Base-by-base conservation (phyloP, 345 rosid species). In the Eucalyptus microcorys region DNA sequence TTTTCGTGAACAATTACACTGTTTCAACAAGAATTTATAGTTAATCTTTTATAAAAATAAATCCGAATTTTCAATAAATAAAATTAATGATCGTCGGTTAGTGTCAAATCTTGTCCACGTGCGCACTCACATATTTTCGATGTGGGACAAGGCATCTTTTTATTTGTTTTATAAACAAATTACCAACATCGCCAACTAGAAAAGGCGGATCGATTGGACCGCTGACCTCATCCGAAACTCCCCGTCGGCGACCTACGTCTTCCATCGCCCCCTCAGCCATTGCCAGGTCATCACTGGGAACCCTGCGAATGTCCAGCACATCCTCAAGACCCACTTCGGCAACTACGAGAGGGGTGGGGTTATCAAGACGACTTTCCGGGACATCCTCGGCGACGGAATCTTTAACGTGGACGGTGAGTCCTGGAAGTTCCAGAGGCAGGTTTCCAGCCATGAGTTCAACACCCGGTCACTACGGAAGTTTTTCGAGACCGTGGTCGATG, bases 371-470 rank as follows among this genome's bases (percentile, higher is more conserved):
- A 86, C 92, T 2, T 94, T 94, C 30, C 7, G 14, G 80, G 94
- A 95, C 30, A 66, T 93, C 42, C 89, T 96, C 55, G 95, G 98
- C 49, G 91, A 94, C 52, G 96, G 96, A 27, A 93, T 96, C 86
- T 93, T 95, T 92, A 92, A 92, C 11, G 87, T 91, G 0, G 96
- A 95, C 89, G 88, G 68, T 2, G 96, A 92, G 55, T 37, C 88
- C 59, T 94, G 98, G 96, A 91, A 87, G 85, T 89, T 86, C 84
- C 94, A 92, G 37, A 92, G 98, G 89, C 94, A 90, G 37, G 88
- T 89, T 40, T 88, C 92, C 87, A 91, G 87, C 85, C 86, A 85
- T 19, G 85, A 93, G 43, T 81, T 94, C 68, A 92, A 50, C 34
- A 91, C 92, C 50, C 89, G 83, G 0, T 49, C 57, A 21, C 94